Conservation (phyloP, 2,329 filamentous ascomycete species). For the Colletotrichum tamarilloi region DNA sequence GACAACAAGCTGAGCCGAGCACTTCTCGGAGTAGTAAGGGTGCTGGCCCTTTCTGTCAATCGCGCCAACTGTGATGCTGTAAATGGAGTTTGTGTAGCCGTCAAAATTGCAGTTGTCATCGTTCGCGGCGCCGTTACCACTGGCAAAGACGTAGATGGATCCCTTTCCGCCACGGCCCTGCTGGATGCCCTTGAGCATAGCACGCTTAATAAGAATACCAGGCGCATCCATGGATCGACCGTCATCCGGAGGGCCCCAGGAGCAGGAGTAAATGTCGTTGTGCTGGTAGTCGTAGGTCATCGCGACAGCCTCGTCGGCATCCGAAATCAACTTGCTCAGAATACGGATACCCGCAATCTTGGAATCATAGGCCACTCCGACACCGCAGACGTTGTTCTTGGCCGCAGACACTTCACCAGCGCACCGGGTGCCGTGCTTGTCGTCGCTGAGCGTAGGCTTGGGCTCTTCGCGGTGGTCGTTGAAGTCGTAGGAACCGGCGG, state of each 20-base stretch:
- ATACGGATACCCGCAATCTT: slow-evolving; percentile 94
- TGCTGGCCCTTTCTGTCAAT: slow-evolving; percentile 89
- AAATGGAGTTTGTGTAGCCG: slow-evolving; percentile 99
- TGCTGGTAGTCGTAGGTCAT: slow-evolving; percentile 93
- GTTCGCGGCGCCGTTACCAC: slow-evolving; percentile 87
- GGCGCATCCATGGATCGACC: slow-evolving; percentile 94
- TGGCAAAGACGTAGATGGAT: slow-evolving; percentile 96
- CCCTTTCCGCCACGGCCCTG: slow-evolving; percentile 85
- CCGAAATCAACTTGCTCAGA: slow-evolving; percentile 87
- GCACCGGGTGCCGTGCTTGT: slow-evolving; percentile 92
- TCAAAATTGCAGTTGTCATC: slow-evolving; percentile 99
- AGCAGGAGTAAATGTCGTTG: slow-evolving; percentile 98
- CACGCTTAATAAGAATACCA: slow-evolving; percentile 85
- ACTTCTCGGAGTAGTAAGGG: slow-evolving; percentile 96
- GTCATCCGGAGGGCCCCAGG: slow-evolving; percentile 96
- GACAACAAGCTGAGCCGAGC: slow-evolving; percentile 94
- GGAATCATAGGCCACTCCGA: slow-evolving; percentile 95
- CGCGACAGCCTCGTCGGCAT: slow-evolving; percentile 90
- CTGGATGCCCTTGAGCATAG: slow-evolving; percentile 93
- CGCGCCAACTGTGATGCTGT: slow-evolving; percentile 96
- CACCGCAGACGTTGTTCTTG: slow-evolving; percentile 91
- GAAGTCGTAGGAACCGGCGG: slow-evolving; percentile 93
- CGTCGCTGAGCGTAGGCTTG: slow-evolving; percentile 83
- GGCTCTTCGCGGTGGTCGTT: slow-evolving; percentile 87
- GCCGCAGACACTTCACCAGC: slow-evolving; percentile 93